Base-by-base conservation (phyloP, 1,284 basidiomycete genomes). In the Vanrija sp. region DNA sequence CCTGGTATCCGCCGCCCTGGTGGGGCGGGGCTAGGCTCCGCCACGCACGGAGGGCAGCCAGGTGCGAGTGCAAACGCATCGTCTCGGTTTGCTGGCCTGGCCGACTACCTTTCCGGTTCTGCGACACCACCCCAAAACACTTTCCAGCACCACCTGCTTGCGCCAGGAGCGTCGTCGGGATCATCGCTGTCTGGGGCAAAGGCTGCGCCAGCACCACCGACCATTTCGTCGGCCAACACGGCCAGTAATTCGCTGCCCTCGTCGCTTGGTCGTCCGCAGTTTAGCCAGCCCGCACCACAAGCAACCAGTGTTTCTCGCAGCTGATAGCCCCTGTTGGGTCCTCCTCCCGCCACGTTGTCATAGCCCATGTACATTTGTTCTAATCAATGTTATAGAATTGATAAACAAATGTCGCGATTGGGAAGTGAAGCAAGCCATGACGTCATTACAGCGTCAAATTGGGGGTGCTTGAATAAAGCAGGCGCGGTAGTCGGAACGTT, bases 101-200 rank as follows among this genome's bases (percentile, higher is more conserved):
- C 60, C 4, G 67, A 69, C 37, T 69, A 66, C 37, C 54, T 69
- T 8, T 57, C 54, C 0, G 62, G 59, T 2, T 56, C 60, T 3
- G 54, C 48, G 12, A 54, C 49, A 31, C 53, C 47, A 5, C 51
- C 58, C 3, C 58, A 59, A 20, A 53, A 59, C 37, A 48, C 58
- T 1, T 59, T 59, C 47, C 60, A 41, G 36, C 61, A 45, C 46
- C 56, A 49, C 37, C 57, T 50, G 24, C 42, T 56, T 12, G 31
- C 31, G 9, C 31, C 31, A 14, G 31, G 39, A n/a, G 38, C 19
- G 39, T 18, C 39, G 39, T 41, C 39, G n/a, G 39, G 39, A n/a
- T 41, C 22, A 14, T 41, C 39, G 38, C n/a, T 41, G 38, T 37
- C 38, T n/a, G 47, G 38, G 10, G 38, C 38, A 4, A 42, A 41